Evolutionary conservation across 495 filamentous ascomycete genomes (phyloP), one percentile per base, ranked within the genome.

Genomic region (Aspergillus egyptiacus): DNA sequence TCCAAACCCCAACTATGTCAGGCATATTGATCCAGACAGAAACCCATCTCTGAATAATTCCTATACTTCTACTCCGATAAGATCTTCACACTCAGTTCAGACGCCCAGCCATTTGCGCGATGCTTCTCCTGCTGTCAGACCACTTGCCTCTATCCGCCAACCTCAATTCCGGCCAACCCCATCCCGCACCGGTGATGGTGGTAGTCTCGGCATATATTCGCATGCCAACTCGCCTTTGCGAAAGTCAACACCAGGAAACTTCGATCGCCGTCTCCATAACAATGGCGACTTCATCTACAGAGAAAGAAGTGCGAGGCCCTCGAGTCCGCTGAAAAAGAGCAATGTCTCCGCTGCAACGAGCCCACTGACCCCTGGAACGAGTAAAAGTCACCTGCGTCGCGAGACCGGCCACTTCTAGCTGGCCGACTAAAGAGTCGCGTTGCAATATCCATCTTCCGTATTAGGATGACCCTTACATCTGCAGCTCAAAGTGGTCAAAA

Each of bases 1-100:
- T 36, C 89, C 91, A 7, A 97, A 97, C 57, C 86, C 87, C 0
- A 90, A 89, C 59, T 96, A 96, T 66, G 65, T 81, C 37, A 81
- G 78, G 40, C 82, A 94, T 55, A 77, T 89, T 48, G 82, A 91
- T 58, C 87, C 85, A 0, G 83, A 93, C 46, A 74, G 71, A 27
- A 35, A 62, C 23, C 62, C 70, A n/a, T 63, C 71, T 0, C 54
- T 61, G 42, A 61, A 59, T 17, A 61, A 55, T 10, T 48, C 62
- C 14, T 50, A 48, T 4, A 43, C 53, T 7, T 56, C 55, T 19
- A 64, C 70, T 27, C 60, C 69, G 2, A 63, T 35, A 50, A 57
- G 25, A 57, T 65, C 45, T 48, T 56, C 54, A 52, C 55, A 55
- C 55, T 56, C 64, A 18, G 37, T 71, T 8, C 69, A 74, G 13